These are phyloP conservation scores for Daldinia bambusicola DNA, from an alignment of 495 filamentous ascomycete genomes.

Conservation along the genomic window DNA sequence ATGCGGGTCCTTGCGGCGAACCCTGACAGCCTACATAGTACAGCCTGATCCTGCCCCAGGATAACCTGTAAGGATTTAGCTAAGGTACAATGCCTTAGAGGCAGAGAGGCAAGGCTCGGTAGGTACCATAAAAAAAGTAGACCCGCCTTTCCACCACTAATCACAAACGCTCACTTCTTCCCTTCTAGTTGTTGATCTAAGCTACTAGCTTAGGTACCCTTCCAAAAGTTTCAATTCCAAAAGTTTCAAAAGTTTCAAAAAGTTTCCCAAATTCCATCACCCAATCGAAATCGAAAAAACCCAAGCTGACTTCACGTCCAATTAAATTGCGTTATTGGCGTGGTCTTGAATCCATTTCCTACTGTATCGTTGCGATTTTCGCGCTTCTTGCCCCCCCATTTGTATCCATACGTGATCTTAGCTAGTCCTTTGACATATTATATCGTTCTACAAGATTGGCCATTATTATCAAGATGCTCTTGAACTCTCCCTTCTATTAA, in stretches of 20 bases:
- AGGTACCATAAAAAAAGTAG: neutral
- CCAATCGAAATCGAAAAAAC: neutral
- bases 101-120: neutral
- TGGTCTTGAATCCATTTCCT: neutral
- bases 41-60: neutral
- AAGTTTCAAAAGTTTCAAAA: neutral
- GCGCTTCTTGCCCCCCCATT: neutral
- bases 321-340: neutral
- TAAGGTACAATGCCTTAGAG: slow-evolving; percentile 3
- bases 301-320: neutral
- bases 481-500: slow-evolving; percentile 6
- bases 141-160: slow-evolving; percentile 9
- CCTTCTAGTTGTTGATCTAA: neutral
- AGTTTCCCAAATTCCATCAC: neutral
- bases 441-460: neutral
- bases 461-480: slow-evolving; percentile 16
- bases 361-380: neutral
- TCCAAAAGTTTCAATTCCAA: neutral
- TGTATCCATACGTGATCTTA: neutral
- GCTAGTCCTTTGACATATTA: neutral
- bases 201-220: neutral
- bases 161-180: slow-evolving; percentile 5
- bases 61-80: slow-evolving; percentile 11
- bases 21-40: neutral
- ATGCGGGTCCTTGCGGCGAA: slow-evolving; percentile 1